Evolutionary conservation across 345 rosid species (phyloP), one percentile per base, ranked within the genome.

Genomic region (Eucalyptus camaldulensis): DNA sequence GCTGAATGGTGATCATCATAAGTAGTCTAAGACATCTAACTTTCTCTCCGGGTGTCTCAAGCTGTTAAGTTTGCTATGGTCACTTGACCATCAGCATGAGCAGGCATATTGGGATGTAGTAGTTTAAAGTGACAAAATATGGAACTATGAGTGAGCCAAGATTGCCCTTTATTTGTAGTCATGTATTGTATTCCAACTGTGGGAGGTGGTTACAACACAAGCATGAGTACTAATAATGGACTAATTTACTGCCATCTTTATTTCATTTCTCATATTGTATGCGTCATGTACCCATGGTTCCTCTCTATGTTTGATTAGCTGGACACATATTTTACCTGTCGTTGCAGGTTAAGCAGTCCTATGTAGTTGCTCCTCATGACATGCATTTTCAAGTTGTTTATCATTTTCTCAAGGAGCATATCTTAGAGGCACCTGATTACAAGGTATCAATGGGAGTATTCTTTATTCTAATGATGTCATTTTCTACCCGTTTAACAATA

Each of bases 261-360:
- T 37, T 76, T 40, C 47, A 40, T 76, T 76, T 76, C 47, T 11
- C 51, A 25, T 89, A 81, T 25, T 27, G 47, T 86, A 22, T 53
- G 45, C 33, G n/a, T 86, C 62, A 51, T 6, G 43, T 51, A 86
- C 37, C 11, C 54, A n/a, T 50, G 53, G 65, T 86, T 76, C 47
- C 83, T 37, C 27, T 76, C 43, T 40, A 76, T 76, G 29, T 76
- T 49, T 31, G 65, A 86, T 49, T 29, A n/a, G 62, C 44, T 51
- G 65, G 87, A 50, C 60, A 33, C 45, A 86, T 50, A 8, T 25
- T 37, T 65, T 10, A 11, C 67, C 49, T 65, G 60, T 65, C 15
- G 12, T 80, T 90, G 92, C 94, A 98, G 99, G 95, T 98, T 86
- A 95, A 91, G 93, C 99, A 98, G 89, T 95, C 94, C 89, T 93